phyloP scores from a whole-genome alignment of 164 flowering plant genomes.

The Chimonanthus praecox region DNA sequence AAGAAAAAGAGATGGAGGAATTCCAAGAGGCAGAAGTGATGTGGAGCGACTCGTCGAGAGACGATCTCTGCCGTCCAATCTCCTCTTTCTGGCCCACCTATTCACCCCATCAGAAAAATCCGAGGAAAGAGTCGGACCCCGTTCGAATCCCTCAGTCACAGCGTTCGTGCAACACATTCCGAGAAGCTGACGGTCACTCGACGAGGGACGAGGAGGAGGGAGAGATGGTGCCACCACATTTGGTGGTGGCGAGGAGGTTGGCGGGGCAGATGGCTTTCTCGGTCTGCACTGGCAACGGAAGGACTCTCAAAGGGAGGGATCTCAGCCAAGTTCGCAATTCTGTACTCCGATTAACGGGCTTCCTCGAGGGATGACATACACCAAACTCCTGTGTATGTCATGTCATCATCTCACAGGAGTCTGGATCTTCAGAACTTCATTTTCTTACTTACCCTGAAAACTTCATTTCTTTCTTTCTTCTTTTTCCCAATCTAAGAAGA shows the following conservation, averaged over 20 bases:
- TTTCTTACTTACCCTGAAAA: no score
- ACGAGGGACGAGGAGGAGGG: slow-evolving; percentile 22
- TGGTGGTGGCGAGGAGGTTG: slow-evolving; percentile 8
- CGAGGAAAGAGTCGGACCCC: not conserved
- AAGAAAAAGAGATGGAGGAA: slow-evolving; percentile 20
- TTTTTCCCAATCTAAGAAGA: no score
- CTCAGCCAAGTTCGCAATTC: slow-evolving; percentile 65
- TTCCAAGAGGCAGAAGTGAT: slow-evolving; percentile 31
- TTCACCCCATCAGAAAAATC: not conserved
- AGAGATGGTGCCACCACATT: slow-evolving; percentile 51
- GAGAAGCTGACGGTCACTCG: slow-evolving; percentile 5
- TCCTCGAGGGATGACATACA: slow-evolving; percentile 10
- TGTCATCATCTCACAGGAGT: no score
- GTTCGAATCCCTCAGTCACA: not conserved
- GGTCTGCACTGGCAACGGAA: slow-evolving; percentile 49
- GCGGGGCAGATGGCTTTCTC: slow-evolving; percentile 53
- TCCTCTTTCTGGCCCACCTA: not conserved
- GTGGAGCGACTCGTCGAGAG: slow-evolving; percentile 5
- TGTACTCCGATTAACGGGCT: slow-evolving; percentile 21
- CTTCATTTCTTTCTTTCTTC: no score
- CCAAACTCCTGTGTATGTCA: not conserved
- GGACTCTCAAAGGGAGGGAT: slow-evolving; percentile 69
- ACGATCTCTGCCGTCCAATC: slow-evolving; percentile 1
- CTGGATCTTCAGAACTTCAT: not conserved
- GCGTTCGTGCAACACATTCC: not conserved